Evolutionary conservation across 2,329 filamentous ascomycete species (phyloP), one percentile per base, ranked within the genome.

Genomic region (Incumbomyces delicatus): DNA sequence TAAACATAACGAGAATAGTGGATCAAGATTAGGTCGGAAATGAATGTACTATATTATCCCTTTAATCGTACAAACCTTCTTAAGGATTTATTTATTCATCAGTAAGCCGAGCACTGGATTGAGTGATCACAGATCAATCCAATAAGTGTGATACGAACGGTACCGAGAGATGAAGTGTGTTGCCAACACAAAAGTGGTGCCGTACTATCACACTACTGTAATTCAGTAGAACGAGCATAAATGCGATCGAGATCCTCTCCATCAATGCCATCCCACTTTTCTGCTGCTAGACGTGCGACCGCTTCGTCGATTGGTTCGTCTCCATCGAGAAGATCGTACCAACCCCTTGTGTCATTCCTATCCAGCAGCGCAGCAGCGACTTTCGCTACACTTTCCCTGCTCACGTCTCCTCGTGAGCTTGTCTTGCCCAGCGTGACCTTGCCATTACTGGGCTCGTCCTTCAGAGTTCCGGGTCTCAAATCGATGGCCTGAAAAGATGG

Each of bases 261-360:
- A 31, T 71, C 70, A 4, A 53, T 39, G 34, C 66, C 64, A 62
- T 76, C 71, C 49, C 71, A 55, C 14, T 63, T 63, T 38, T 70
- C 67, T 54, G 56, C 65, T 1, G 65, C 66, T 49, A 72, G 60
- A 52, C 63, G 63, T 50, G 71, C 66, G 17, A 76, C 67, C 12
- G 72, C 74, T 41, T 62, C 60, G 6, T 64, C 63, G 39, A 75
- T 63, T 0, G 55, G 57, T 48, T 74, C 69, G 16, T 74, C 63
- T 2, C 74, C 75, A 54, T 71, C 67, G 38, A 77, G 50, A 51
- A 77, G 58, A 65, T 78, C 75, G 57, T 69, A 64, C 73, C 74
- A 78, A 0, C 75, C 74, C 33, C 65, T 66, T 18, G 65, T 66
- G 53, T 71, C 70, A 17, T 66, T 65, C 11, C 67, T 66, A 14